phyloP scores from a whole-genome alignment of 1,284 basidiomycete genomes.

The Schizophyllum commune region DNA sequence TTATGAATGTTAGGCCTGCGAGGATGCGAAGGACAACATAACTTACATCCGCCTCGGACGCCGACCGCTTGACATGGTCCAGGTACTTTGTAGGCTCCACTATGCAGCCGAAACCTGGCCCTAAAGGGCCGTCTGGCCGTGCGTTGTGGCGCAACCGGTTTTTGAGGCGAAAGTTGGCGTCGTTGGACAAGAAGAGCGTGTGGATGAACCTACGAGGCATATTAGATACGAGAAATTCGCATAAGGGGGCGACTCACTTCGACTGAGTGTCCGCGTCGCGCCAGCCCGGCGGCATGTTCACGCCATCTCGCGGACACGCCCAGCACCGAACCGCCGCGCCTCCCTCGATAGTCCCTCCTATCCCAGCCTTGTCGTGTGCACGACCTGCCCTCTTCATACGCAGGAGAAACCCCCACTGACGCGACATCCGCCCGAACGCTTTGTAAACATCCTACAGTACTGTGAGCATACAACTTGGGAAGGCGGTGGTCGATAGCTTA shows the following conservation, averaged over 20 bases:
- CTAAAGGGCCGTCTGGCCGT: constrained; percentile 16
- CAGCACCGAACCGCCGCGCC: constrained; percentile 20
- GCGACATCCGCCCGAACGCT: constrained; percentile 1
- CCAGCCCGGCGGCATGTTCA: constrained; percentile 18
- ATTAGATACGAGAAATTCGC: not conserved
- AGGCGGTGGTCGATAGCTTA: not conserved
- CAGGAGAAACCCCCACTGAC: constrained; percentile 7
- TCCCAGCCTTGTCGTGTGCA: constrained; percentile 5
- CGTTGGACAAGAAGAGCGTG: constrained; percentile 9
- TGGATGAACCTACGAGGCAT: constrained; percentile 11
- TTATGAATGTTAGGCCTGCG: not conserved
- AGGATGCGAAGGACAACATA: not conserved
- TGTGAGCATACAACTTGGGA: no score
- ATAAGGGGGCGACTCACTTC: not conserved
- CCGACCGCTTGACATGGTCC: constrained; percentile 12
- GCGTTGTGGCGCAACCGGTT: constrained; percentile 3
- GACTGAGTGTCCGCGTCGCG: constrained; percentile 9
- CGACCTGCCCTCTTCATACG: constrained; percentile 11
- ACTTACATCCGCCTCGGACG: constrained; percentile 9
- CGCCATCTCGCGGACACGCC: constrained; percentile 21
- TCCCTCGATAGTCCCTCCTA: constrained; percentile 14
- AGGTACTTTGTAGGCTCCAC: constrained; percentile 16
- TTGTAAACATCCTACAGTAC: not conserved
- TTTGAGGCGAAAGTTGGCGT: constrained; percentile 15
- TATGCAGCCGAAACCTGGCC: constrained; percentile 17